phyloP scores from a whole-genome alignment of 129 eudicot genomes.

The Flaveria robusta region DNA sequence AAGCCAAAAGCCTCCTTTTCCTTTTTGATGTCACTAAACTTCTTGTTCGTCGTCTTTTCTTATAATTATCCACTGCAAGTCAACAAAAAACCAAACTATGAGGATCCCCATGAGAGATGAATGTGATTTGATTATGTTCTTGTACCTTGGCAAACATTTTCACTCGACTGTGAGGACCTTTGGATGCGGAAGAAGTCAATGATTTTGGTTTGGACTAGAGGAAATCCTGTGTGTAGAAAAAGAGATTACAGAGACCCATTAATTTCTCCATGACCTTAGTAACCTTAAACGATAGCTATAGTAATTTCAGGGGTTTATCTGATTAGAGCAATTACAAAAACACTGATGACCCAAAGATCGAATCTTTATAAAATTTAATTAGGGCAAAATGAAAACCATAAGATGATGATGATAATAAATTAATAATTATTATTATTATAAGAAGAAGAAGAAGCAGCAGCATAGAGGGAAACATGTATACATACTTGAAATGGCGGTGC shows the following conservation, averaged over 20 bases:
- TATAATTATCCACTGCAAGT: constrained; percentile 36
- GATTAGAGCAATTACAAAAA: too few species aligned
- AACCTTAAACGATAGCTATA: too few species aligned
- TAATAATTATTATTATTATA: too few species aligned
- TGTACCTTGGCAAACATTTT: constrained; percentile 49
- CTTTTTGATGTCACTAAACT: constrained; percentile 57
- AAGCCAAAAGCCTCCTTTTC: constrained; percentile 71
- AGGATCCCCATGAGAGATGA: not conserved
- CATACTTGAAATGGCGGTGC: constrained; percentile 48
- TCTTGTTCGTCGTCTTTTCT: constrained; percentile 61
- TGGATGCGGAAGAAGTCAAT: constrained; percentile 91
- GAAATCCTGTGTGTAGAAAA: constrained; percentile 53
- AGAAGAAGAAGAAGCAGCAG: too few species aligned
- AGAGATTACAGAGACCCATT: not conserved
- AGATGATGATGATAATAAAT: not conserved
- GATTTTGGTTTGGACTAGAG: constrained; percentile 88
- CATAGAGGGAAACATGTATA: not conserved
- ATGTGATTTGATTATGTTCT: not conserved
- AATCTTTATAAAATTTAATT: too few species aligned
- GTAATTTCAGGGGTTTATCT: too few species aligned
- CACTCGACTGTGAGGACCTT: constrained; percentile 47
- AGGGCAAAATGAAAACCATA: too few species aligned
- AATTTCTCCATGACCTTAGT: too few species aligned
- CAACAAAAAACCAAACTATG: not conserved
- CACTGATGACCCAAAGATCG: too few species aligned